Base-by-base conservation (phyloP, 306 rosid species). In the Sindora glabra region DNA sequence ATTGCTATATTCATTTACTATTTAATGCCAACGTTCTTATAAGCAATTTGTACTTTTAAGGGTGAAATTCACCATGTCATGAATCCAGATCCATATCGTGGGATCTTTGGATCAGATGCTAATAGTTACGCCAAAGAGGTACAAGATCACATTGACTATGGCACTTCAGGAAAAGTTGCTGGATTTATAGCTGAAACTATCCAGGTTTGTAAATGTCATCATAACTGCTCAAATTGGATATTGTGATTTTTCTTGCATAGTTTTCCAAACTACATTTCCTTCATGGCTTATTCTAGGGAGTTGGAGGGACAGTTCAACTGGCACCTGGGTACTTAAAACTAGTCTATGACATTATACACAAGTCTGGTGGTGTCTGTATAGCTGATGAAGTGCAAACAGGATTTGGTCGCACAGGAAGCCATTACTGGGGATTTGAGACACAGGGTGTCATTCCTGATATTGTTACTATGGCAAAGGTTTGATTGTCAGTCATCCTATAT, bases 311-410 rank as follows among this genome's bases (percentile, higher is more conserved):
- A 13, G 86, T 87, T 64, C 96, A 91, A 68, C 69, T 91, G 61
- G 91, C 85, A 26, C 89, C 96, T 22, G 96, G 97, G 59, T 91
- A 87, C 74, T 76, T 91, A 70, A 91, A 91, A 74, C 73, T 67
- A 30, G 95, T 79, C 41, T 91, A 91, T 59, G 96, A 85, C 70
- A 85, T 91, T 21, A 72, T 87, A 38, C 92, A 33, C 74, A 85
- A 83, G 73, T 95, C 95, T 9, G 96, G 97, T 50, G 97, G 97
- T 66, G 83, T 91, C 78, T 83, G 96, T 79, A 91, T 91, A 51
- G 97, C 97, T 1, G 97, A 87, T 79, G 97, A 90, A 74, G 97
- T 90, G n/a, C 97, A 90, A 72, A 90, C 96, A 27, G 97, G 94
- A 16, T 90, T 90, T 73, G 96, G 97, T 17, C 97, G 91, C 40